Base-by-base conservation (phyloP, 1,284 basidiomycete species). In the Mycena sp. region DNA sequence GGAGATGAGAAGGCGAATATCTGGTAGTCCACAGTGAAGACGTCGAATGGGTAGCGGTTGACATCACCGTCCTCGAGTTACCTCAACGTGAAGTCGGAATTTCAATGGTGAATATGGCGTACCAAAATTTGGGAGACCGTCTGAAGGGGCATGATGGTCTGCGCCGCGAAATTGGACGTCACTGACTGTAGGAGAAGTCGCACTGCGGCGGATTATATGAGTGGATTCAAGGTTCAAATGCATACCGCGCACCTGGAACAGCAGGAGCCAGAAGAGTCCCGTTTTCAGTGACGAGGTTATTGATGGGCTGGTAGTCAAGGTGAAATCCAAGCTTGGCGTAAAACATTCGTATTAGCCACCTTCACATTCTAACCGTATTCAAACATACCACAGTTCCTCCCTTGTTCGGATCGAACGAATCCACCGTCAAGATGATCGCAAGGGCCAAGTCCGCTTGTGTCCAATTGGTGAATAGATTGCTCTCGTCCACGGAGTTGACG, bases 31-130 rank as follows among this genome's bases (percentile, higher is more conserved):
- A 46, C 28, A 28, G 35, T 54, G 41, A 46, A 64, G 16, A 50
- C 25, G 23, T 64, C 62, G 50, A 64, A 60, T 19, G 62, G 58
- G 37, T 64, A 64, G 7, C 57, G 37, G 35, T 64, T 64, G 43
- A 64, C 44, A 29, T 64, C 62, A 0, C 61, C 61, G 12, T 48
- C 25, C 61, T 63, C 9, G 14, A 35, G 19, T 26, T 21, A n/a
- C 2, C 29, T 44, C 21, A 25, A 25, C 30, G 23, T 7, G 23
- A 32, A 12, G 19, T 29, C 14, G 19, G 7, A 46, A 1, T n/a
- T 37, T 10, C 16, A 3, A 3, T 3, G 7, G n/a, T 29, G 29
- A 16, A 56, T 10, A 17, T 2, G 1, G 25, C 32, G 2, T 5
- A 60, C 48, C n/a, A 54, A 23, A 11, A 61, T 40, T 26, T 52